Base-by-base conservation (phyloP, 1,139 yeast genomes). In the Debaryomyces robertsiae region DNA sequence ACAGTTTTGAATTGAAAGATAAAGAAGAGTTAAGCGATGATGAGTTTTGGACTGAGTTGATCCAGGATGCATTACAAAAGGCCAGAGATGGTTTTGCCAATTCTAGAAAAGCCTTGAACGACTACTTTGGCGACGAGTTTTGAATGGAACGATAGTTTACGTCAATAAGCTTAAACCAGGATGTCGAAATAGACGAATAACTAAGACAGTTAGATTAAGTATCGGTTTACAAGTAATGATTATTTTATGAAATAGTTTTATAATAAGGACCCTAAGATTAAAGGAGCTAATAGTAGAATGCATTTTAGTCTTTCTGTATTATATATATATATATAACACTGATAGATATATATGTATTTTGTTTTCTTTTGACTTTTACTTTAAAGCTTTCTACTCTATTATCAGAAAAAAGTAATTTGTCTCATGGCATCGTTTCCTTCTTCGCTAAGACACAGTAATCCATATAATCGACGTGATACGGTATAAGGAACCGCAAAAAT, bases 1-100 rank as follows among this genome's bases (percentile, higher is more conserved):
- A 77, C 52, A 67, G 69, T 46, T 69, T 65, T 45, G 65, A 59
- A 35, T 47, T 55, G 10, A 46, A 41, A 7, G 49, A 47, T 10
- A 27, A 33, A 18, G 24, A 17, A 6, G 23, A 35, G 10, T 13
- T 15, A n/a, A 31, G 36, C 18, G 40, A 32, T 10, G 67, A 65
- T 53, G 67, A 69, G 14, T 75, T 69, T 46, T 79, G 84, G 83
- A 67, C 73, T 32, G 55, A 56, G 13, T 65, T 76, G 45, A 74
- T 77, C 44, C 57, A 68, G 33, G 81, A 80, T 50, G 87, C 90
- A 7, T 67, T 81, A 47, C 65, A 62, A 3, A 74, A 73, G 44
- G 88, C 87, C 6, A 69, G 79, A 53, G 67, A 65, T 23, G 86
- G 79, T 43, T 84, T 82, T 54, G 63, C 58, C 22, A 69, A 72